Evolutionary conservation across 495 filamentous ascomycete genomes (phyloP), one percentile per base, ranked within the genome.

Genomic region (Astrocystis sublimbata): DNA sequence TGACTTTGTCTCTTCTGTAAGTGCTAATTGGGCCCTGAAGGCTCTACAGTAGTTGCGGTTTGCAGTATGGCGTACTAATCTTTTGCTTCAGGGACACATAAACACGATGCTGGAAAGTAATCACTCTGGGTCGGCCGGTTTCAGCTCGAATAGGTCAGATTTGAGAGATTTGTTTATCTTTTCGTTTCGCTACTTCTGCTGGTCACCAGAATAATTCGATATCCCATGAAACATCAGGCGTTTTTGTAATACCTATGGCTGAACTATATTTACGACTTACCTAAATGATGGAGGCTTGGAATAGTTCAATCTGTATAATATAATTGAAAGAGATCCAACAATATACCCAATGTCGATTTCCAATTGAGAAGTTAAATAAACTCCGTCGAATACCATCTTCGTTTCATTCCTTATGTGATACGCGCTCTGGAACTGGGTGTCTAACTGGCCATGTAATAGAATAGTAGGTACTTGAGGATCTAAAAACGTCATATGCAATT

Each of bases 1-100:
- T 93, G 66, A 92, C 90, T 13, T 69, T 96, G 61, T 88, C 87
- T 42, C 80, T 96, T 65, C 76, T 96, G 90, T 92, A 72, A 79
- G 87, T 88, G 8, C 19, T 19, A 12, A 21, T 9, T 51, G 2
- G 10, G 26, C 33, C 41, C 47, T 58, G 10, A 8, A 6, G 2
- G 6, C 24, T 31, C 1, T 2, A 21, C 15, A 7, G 15, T 21
- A 30, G 38, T 31, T n/a, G 13, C 0, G 4, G 1, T 7, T 42
- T 43, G 23, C 15, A 1, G 31, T 23, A 4, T 7, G 15, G 19
- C 15, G 24, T 43, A 56, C 53, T 56, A 21, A 56, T n/a, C 23
- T 31, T 42, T 26, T 10, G 24, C 12, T 13, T 31, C 21, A 56
- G 53, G 53, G 53, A 56, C n/a, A 33, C 53, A 8, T 56, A 56